These are phyloP conservation scores for Petrea volubilis DNA, from an alignment of 257 asterid genomes.

Conservation along the genomic window DNA sequence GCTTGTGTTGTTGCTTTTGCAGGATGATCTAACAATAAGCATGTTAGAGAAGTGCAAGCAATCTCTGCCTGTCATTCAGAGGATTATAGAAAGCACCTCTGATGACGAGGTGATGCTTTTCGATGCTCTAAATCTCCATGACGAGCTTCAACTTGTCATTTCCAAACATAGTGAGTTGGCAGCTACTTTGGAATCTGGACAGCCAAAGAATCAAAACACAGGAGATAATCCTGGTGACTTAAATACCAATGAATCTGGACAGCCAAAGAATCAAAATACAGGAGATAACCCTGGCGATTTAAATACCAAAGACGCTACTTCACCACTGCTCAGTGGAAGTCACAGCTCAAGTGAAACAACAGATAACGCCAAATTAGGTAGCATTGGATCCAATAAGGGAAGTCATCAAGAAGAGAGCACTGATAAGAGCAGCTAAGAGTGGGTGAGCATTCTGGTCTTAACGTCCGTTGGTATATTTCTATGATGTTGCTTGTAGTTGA, in stretches of 20 bases:
- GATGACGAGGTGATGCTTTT: conserved; percentile 83
- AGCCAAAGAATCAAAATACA: conserved; percentile 22
- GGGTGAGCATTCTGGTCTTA: not conserved
- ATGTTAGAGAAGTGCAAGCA: conserved; percentile 79
- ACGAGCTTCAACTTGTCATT: conserved; percentile 72
- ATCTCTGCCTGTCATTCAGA: conserved; percentile 61
- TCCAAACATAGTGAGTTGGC: conserved; percentile 55
- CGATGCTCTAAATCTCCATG: conserved; percentile 84
- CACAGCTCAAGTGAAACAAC: conserved; percentile 23
- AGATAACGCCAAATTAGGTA: conserved; percentile 27
- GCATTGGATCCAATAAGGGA: conserved; percentile 24
- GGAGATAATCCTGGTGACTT: conserved; percentile 34
- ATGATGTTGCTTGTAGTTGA: not conserved
- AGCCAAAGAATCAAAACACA: conserved; percentile 22
- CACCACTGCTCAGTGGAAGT: conserved; percentile 25
- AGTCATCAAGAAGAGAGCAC: conserved; percentile 27
- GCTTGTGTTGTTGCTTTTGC: conserved; percentile 19
- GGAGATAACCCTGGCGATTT: conserved; percentile 34
- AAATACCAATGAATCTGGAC: conserved; percentile 24
- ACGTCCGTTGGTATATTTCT: not conserved
- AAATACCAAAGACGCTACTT: conserved; percentile 25
- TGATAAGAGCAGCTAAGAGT: conserved; percentile 30
- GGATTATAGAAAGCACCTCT: conserved; percentile 73
- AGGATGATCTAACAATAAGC: conserved; percentile 78
- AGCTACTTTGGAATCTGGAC: conserved; percentile 45